A percentile compares a stretch with the other conserved stretches of the same genome.
Conservation (phyloP, 2,329 filamentous ascomycete genomes). For the Emericellopsis atlantica region DNA sequence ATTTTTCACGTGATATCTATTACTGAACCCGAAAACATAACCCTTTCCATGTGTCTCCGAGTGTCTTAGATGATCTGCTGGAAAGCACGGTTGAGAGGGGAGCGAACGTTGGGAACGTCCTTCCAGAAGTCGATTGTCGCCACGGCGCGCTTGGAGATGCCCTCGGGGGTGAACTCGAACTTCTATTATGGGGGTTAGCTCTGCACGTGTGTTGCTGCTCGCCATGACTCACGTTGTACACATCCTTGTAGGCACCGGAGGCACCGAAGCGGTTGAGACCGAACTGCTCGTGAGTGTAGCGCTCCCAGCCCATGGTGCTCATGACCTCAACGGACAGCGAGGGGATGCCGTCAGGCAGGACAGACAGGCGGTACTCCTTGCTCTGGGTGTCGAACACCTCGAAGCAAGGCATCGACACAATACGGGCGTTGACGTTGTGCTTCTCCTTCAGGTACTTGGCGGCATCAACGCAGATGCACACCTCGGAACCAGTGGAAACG, state of each 20-base stretch:
- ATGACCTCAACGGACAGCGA: slow-evolving; percentile 91
- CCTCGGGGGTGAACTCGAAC: slow-evolving; percentile 98
- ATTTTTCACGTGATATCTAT: slow-evolving; percentile 3
- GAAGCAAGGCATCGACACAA: slow-evolving; percentile 92
- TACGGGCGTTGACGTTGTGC: slow-evolving; percentile 74
- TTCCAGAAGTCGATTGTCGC: slow-evolving; percentile 97
- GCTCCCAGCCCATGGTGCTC: slow-evolving; percentile 96
- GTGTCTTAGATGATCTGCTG: slow-evolving; percentile 78
- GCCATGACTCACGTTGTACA: slow-evolving; percentile 63
- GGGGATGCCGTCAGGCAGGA: slow-evolving; percentile 89
- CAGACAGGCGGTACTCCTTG: slow-evolving; percentile 89
- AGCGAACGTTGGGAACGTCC: slow-evolving; percentile 78
- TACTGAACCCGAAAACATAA: slow-evolving; percentile 11
- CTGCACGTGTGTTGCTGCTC: neutral
- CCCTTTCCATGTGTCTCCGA: slow-evolving; percentile 6
- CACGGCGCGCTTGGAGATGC: slow-evolving; percentile 86
- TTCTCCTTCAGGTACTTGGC: slow-evolving; percentile 85
- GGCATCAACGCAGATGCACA: slow-evolving; percentile 84
- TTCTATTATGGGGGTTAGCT: slow-evolving; percentile 49
- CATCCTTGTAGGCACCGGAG: slow-evolving; percentile 91
- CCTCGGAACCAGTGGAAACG: slow-evolving; percentile 92
- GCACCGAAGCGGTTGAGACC: slow-evolving; percentile 98
- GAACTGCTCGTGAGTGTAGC: slow-evolving; percentile 98
- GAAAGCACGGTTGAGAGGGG: slow-evolving; percentile 94
- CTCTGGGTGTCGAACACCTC: slow-evolving; percentile 90